Evolutionary conservation across 2,329 filamentous ascomycete species (phyloP).

Genomic region (Penicillium sp.): DNA sequence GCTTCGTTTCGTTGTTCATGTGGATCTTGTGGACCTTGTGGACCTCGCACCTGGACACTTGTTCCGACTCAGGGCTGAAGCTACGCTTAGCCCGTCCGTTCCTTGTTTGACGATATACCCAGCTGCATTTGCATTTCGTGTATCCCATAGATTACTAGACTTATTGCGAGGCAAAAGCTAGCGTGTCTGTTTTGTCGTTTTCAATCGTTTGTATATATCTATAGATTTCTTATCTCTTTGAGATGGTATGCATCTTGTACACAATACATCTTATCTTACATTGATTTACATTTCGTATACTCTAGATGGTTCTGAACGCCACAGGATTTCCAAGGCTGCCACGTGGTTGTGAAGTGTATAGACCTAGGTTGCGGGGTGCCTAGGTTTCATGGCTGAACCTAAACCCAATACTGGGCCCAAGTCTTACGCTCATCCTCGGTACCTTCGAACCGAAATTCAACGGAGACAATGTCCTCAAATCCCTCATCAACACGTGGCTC

Average conservation of each 20-base stretch:
- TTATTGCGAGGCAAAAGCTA: conserved; percentile 2
- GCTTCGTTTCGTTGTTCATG: background rate
- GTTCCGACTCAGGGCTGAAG: conserved; percentile 1
- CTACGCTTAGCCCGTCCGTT: conserved; percentile 21
- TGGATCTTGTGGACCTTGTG: background rate
- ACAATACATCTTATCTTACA: conserved; percentile 5
- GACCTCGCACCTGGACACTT: too few relatives aligned
- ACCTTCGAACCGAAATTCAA: conserved; percentile 76
- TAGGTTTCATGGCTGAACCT: background rate
- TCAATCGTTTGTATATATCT: conserved; percentile 9
- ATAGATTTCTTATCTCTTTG: background rate
- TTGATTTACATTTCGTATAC: background rate
- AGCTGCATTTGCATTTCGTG: conserved; percentile 1
- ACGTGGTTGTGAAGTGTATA: too few relatives aligned
- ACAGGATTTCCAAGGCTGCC: too few relatives aligned
- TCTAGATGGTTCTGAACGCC: too few relatives aligned
- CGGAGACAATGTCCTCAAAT: conserved; percentile 73
- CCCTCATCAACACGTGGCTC: conserved; percentile 73
- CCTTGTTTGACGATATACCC: conserved; percentile 21
- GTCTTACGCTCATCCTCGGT: conserved; percentile 64
- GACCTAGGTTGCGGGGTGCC: too few relatives aligned
- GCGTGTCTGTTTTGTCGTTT: conserved; percentile 1
- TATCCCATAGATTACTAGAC: conserved; percentile 11
- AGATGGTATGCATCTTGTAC: conserved; percentile 6
- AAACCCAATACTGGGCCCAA: conserved; percentile 80